Conservation (phyloP, 805 yeast genomes). For the Candida verbasci region DNA sequence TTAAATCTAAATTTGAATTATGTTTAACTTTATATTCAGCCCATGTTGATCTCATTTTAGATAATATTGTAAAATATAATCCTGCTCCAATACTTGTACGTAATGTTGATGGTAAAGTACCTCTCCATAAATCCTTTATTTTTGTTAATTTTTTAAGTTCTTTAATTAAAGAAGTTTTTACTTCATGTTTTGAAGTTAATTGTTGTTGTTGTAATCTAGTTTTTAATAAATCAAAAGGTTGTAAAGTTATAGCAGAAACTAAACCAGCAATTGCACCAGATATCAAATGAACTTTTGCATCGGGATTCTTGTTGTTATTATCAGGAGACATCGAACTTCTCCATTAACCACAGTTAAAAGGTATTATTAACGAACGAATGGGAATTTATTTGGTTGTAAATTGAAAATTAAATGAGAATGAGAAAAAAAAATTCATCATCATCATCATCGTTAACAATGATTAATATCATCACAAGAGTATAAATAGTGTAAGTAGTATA, state of each 20-base stretch:
- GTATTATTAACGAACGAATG: too few relatives aligned
- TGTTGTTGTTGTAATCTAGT: slow-evolving; percentile 66
- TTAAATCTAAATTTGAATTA: slow-evolving; percentile 1
- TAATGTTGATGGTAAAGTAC: slow-evolving; percentile 85
- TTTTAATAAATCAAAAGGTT: slow-evolving; percentile 85
- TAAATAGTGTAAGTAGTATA: not conserved
- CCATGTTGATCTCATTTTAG: slow-evolving; percentile 51
- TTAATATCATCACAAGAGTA: not conserved
- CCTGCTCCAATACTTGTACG: slow-evolving; percentile 92
- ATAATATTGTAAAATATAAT: slow-evolving; percentile 71
- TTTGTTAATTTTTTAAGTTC: slow-evolving; percentile 41
- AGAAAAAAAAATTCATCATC: too few relatives aligned
- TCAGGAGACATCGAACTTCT: slow-evolving; percentile 4
- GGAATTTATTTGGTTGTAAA: too few relatives aligned
- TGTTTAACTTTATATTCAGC: slow-evolving; percentile 25
- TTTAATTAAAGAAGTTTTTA: slow-evolving; percentile 29
- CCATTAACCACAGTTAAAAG: not conserved
- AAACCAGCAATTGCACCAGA: slow-evolving; percentile 88
- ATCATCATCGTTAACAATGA: too few relatives aligned
- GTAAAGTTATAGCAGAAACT: slow-evolving; percentile 72
- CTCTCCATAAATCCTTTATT: slow-evolving; percentile 74
- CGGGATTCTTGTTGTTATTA: slow-evolving; percentile 3
- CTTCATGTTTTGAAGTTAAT: slow-evolving; percentile 12
- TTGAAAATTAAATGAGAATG: too few relatives aligned
- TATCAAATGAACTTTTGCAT: slow-evolving; percentile 47